Base-by-base conservation (phyloP, 2,329 filamentous ascomycete species). In the Myriangium duriaei region DNA sequence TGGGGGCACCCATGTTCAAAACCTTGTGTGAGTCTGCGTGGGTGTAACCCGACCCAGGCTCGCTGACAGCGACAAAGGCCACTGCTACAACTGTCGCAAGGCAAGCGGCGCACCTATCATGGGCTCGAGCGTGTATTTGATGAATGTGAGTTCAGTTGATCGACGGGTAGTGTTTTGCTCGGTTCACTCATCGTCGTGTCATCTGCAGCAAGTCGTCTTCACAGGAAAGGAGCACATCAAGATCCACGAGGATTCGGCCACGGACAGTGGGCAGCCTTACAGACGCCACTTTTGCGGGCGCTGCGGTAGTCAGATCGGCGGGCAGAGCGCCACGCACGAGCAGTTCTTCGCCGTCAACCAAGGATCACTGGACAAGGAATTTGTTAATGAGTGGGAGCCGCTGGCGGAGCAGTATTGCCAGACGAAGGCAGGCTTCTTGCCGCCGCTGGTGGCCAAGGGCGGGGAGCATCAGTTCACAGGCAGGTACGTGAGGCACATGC, bases 51-150 rank as follows among this genome's bases (percentile, higher is more conserved):
- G 14, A 11, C 13, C 19, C n/a, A 2, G 5, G 9, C 14, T 11
- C 13, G 34, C 35, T 37, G 16, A 37, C 35, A 11, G 10, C 9
- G 11, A n/a, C 12, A 7, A 26, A 39, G 36, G 36, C 36, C 36
- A 39, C 36, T 39, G 36, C 36, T 39, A 26, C 18, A 39, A 39
- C 36, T 39, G 36, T 30, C 36, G 36, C 30, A 39, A 39, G 28
- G 30, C 18, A 17, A 21, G 36, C 36, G 36, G 36, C 17, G 36
- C 28, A 13, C 29, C 36, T 3, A 39, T 39, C 11, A 15, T 19
- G 19, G 29, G 36, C 17, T 32, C 30, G 11, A 39, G 36, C 36
- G 30, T 39, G 7, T 39, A 39, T 14, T 16, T 28, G 30, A 28
- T 13, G 10, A 15, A 19, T 5, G 36, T 39, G n/a, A 11, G 17